These are phyloP conservation scores for Boletellus sp. DNA, from an alignment of 768 basidiomycete genomes.

Conservation along the genomic window DNA sequence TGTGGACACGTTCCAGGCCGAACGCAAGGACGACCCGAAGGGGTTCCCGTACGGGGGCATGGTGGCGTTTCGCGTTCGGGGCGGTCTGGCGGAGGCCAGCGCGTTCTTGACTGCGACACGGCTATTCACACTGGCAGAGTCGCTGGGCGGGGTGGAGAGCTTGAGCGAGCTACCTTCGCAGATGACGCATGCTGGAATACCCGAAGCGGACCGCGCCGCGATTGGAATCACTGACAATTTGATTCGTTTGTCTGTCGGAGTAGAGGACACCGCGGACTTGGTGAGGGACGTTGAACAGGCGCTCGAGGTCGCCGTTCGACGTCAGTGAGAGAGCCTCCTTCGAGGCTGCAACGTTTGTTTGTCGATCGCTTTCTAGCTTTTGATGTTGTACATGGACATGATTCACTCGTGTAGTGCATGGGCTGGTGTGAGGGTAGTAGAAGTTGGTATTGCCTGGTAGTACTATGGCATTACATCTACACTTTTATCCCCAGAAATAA, in stretches of 20 bases:
- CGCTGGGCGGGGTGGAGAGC: slow-evolving; percentile 89
- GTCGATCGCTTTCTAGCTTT: too few species aligned
- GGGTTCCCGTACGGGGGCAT: slow-evolving; percentile 92
- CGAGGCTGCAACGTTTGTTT: not conserved
- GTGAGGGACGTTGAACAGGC: slow-evolving; percentile 36
- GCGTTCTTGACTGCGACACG: slow-evolving; percentile 61
- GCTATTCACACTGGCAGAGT: slow-evolving; percentile 83
- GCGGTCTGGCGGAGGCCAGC: slow-evolving; percentile 53
- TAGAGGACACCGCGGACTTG: slow-evolving; percentile 86
- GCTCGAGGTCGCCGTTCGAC: slow-evolving; percentile 17
- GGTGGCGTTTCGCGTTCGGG: slow-evolving; percentile 66
- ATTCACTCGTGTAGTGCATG: too few species aligned
- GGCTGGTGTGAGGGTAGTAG: too few species aligned
- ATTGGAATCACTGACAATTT: slow-evolving; percentile 79
- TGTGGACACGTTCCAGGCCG: slow-evolving; percentile 38
- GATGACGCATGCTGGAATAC: slow-evolving; percentile 87
- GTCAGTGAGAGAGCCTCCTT: not conserved
- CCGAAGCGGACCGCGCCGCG: slow-evolving; percentile 57
- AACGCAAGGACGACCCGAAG: slow-evolving; percentile 27
- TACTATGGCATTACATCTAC: too few species aligned
- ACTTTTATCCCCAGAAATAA: too few species aligned
- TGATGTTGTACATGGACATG: too few species aligned
- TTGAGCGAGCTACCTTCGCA: slow-evolving; percentile 80
- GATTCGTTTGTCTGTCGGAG: slow-evolving; percentile 78
- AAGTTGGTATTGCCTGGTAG: too few species aligned